Conservation (phyloP, 176 grass and related monocot species). For the Oryza punctata region DNA sequence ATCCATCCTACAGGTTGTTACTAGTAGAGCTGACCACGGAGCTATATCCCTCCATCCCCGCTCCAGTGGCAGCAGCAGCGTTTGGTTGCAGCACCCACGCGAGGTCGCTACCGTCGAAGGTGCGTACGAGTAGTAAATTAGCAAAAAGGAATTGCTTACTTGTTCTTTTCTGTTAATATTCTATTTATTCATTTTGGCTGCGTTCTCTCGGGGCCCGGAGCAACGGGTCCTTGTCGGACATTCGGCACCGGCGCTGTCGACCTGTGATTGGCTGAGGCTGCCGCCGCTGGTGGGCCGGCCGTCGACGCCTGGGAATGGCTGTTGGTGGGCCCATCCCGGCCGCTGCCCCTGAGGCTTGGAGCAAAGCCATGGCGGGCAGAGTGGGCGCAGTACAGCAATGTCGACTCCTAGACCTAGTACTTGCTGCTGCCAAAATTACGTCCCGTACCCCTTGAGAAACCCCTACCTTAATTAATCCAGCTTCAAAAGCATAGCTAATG, state of each 20-base stretch:
- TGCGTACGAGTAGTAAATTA: background rate
- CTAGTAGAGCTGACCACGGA: background rate
- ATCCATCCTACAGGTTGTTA: too few species aligned
- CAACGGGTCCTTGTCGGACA: slow-evolving; percentile 34
- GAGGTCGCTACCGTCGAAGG: background rate
- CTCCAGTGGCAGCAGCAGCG: background rate
- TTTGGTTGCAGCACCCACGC: background rate
- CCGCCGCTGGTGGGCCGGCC: background rate
- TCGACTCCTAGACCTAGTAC: background rate
- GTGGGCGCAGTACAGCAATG: slow-evolving; percentile 15
- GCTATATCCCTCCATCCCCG: background rate
- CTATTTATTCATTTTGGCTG: background rate
- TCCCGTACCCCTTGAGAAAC: background rate
- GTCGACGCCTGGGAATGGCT: slow-evolving; percentile 27
- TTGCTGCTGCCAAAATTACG: background rate
- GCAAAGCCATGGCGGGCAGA: slow-evolving; percentile 20
- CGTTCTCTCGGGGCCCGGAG: background rate
- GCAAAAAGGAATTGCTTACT: background rate
- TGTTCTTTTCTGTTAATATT: too few species aligned
- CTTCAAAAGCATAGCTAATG: background rate
- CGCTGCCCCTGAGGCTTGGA: slow-evolving; percentile 30
- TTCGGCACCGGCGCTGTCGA: slow-evolving; percentile 37
- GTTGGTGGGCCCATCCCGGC: background rate
- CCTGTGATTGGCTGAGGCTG: background rate
- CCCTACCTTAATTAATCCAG: too few species aligned